Base-by-base conservation (phyloP, 805 yeast genomes). In the Peterozyma toletana region DNA sequence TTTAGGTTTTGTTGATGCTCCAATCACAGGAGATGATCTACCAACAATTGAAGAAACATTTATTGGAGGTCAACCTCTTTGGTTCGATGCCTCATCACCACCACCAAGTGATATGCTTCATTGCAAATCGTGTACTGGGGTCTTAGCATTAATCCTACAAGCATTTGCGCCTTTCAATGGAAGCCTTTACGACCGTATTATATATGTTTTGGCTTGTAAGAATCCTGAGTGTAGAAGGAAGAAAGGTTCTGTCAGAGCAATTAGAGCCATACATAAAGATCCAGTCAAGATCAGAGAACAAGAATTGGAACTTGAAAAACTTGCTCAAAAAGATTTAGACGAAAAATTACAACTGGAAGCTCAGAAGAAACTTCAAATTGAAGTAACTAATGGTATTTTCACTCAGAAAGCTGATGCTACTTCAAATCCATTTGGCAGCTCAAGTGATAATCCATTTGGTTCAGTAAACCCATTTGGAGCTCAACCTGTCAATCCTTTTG, bases 201-300 rank as follows among this genome's bases (percentile, higher is more conserved):
- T 93, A 14, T 93, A 91, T 55, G 71, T 93, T 0, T 86, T 91
- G 58, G 78, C 80, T 2, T 93, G 99, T 62, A 56, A 66, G 14
- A 73, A 76, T 37, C 66, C 77, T 17, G 52, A 62, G 0, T 93
- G 99, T 59, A 73, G 83, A 38, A 71, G 86, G 49, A 75, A 77
- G 51, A 68, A 73, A 3, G 96, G 96, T 5, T 68, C 85, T 1
- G 68, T 89, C 2, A 77, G 84, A 51, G 89, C 87, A 29, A 67
- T 93, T 41, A 71, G 97, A 57, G 96, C 91, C 2, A 68, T 90
- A 1, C 64, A 71, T 46, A 78, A 80, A 52, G 87, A 83, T 54
- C 77, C 78, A 0, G 62, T 56, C 10, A 62, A 67, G 42, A 66
- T 80, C 38, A 64, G 64, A 4, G 55, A 63, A 47, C 51, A 74